Base-by-base conservation (phyloP, 495 filamentous ascomycete genomes). In the Eremomyces bilateralis region DNA sequence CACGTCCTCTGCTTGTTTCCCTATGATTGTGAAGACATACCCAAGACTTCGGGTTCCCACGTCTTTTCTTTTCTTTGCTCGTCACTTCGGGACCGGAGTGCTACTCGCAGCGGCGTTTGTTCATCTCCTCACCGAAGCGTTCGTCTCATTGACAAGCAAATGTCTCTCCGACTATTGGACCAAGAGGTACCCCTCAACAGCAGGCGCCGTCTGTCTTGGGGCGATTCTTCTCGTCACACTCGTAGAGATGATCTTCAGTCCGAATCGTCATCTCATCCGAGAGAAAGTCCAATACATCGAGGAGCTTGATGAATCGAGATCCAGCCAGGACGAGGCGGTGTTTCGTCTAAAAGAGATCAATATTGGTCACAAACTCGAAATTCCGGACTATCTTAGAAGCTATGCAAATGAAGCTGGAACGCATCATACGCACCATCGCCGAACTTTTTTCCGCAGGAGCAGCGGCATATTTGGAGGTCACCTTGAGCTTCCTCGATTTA, bases 71-170 rank as follows among this genome's bases (percentile, higher is more conserved):
- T 42, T 42, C 27, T 31, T 29, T 4, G 19, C 74, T 20, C 75
- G 78, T 34, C 77, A 85, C 53, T 84, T 90, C 43, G 80, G 80
- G 24, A 88, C 80, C 3, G 80, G 80, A 16, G 80, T 90, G 5
- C 56, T 90, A 20, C 77, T 88, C 40, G 79, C 80, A 15, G 84
- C 80, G n/a, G 80, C 80, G 29, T 90, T 90, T 47, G 80, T 88
- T 18, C 80, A 88, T 52, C 51, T 73, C 28, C 73, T 90, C 3
- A 80, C 80, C 8, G 85, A 78, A 2, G 80, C 80, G 21, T 85
- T 85, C 49, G 53, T 65, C 25, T 85, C 80, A 4, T 60, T 90
- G 21, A 80, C 73, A 15, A 74, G 85, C 45, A 70, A 74, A 30
- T 90, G 80, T 48, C 71, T 90, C 1, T 77, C 80, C 20, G 49